Evolutionary conservation across 495 filamentous ascomycete species (phyloP).

Genomic region (Parmelia sp.): DNA sequence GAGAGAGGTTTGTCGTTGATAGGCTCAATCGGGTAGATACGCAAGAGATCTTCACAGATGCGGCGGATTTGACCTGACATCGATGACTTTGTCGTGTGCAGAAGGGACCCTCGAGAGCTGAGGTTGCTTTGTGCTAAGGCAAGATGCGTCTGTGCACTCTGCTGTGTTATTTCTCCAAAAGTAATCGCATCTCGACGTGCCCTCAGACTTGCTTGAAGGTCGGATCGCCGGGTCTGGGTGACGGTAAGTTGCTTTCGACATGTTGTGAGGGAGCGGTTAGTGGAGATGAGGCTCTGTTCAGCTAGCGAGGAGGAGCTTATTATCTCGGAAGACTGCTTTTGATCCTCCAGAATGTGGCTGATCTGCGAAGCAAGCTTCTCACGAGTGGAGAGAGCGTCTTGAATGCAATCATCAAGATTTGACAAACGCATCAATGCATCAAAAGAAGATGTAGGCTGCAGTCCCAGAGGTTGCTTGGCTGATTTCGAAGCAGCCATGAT

Average conservation of each 20-base stretch:
- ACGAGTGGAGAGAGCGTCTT: constrained; percentile 78
- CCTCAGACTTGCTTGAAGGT: constrained; percentile 59
- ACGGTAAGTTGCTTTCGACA: constrained; percentile 60
- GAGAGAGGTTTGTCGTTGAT: constrained; percentile 54
- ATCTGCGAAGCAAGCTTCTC: constrained; percentile 72
- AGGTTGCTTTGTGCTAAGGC: constrained; percentile 56
- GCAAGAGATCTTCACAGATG: constrained; percentile 72
- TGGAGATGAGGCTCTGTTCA: constrained; percentile 54
- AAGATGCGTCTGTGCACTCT: constrained; percentile 41
- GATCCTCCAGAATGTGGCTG: constrained; percentile 57
- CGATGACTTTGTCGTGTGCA: constrained; percentile 51
- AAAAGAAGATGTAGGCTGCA: constrained; percentile 69
- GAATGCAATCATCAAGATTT: constrained; percentile 85
- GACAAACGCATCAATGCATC: constrained; percentile 84
- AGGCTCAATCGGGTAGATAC: constrained; percentile 74
- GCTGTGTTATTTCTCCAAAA: constrained; percentile 53
- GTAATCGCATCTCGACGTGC: constrained; percentile 61
- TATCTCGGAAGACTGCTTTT: constrained; percentile 37
- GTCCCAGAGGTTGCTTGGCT: constrained; percentile 40
- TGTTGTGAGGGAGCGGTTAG: constrained; percentile 52
- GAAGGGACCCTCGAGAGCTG: constrained; percentile 44
- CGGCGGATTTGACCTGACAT: constrained; percentile 76
- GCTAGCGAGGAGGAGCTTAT: constrained; percentile 54
- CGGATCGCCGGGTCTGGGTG: constrained; percentile 51
- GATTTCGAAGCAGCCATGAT: constrained; percentile 26